These are phyloP conservation scores for Vitis amurensis DNA, from an alignment of 164 flowering plant species.

Conservation along the genomic window DNA sequence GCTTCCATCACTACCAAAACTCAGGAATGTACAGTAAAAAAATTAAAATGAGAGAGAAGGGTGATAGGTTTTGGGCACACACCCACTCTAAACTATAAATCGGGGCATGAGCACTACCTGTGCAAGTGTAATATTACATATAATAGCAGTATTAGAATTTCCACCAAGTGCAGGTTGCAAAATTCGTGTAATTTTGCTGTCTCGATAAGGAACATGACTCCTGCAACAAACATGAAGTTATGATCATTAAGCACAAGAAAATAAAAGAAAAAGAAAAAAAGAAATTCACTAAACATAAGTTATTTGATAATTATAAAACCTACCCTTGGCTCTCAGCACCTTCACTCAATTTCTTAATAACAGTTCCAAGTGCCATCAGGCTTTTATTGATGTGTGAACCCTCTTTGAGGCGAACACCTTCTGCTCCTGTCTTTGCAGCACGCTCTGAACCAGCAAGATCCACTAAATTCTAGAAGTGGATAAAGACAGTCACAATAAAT, in stretches of 20 bases:
- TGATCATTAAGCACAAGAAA: background rate
- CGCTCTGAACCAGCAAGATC: conserved; percentile 99
- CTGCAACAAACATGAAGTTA: conserved; percentile 33
- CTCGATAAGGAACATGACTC: conserved; percentile 93
- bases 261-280: background rate
- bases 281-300: background rate
- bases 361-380: conserved; percentile 97
- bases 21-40: too few relatives aligned
- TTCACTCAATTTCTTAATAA: conserved; percentile 93
- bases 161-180: conserved; percentile 96
- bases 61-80: too few relatives aligned
- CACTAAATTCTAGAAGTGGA: conserved; percentile 71
- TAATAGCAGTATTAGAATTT: conserved; percentile 93
- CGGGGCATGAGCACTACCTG: conserved; percentile 47
- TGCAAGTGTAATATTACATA: conserved; percentile 97
- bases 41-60: too few relatives aligned
- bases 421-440: conserved; percentile 98
- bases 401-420: conserved; percentile 92
- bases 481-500: conserved; percentile 1
- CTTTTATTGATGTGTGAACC: conserved; percentile 99
- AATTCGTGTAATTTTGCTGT: conserved; percentile 95
- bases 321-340: conserved; percentile 98
- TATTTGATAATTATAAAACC: conserved; percentile 16
- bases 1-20: too few relatives aligned
- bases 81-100: too few relatives aligned